Base-by-base conservation (phyloP, 2,329 filamentous ascomycete genomes). In the Colletotrichum higginsianum region DNA sequence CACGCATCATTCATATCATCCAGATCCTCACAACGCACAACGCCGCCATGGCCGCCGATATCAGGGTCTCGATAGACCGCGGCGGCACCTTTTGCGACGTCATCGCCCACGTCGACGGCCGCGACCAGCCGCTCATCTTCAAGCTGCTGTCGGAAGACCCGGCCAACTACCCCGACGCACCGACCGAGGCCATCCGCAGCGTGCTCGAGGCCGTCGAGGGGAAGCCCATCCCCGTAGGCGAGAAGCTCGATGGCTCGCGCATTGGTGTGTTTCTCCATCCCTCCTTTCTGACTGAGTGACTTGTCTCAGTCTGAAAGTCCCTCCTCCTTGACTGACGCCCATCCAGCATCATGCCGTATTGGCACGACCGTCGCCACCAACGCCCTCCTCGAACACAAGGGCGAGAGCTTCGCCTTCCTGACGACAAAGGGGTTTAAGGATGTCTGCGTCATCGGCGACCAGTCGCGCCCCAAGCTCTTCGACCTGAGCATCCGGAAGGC, bases 81-180 rank as follows among this genome's bases (percentile, higher is more conserved):
- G 92, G 92, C 62, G 92, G 92, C 68, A 93, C 92, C n/a, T 94
- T 94, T 80, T 93, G 91, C 68, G 92, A 94, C 79, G 92, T 92
- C 71, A 89, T 91, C 6, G 91, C 90, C 66, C 87, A 86, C 2
- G 89, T 90, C 21, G 86, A 87, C 74, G 91, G 91, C 82, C 85
- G 89, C 78, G 89, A 93, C 1, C 30, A 35, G 78, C 90, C 93
- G 73, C 85, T 94, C 58, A 83, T 94, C 62, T 92, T 94, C 79
- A 94, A 94, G 79, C 84, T 95, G 1, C 86, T 95, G 15, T 94
- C 92, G 0, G 92, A 93, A 74, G 92, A 94, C 76, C 91, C 92
- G 0, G 82, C 85, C 40, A 93, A 93, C 79, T 94, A 94, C 79
- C 84, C 89, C 50, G 92, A 94, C 82, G 92, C 92, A 2, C 92